These are phyloP conservation scores for barley (Hordeum vulgare) DNA, from an alignment of 176 grass and related monocot genomes.

Conservation along the genomic window MorexV3_pseudomolecules_assembly NC_058518.1:350375577-350376076, in stretches of 20 bases:
- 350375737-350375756: too few relatives aligned
- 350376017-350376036: not conserved
- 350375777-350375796: too few relatives aligned
- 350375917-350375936: not conserved
- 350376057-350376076: not conserved
- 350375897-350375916: not conserved
- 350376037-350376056: not conserved
- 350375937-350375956: conserved; percentile 11
- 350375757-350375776: not conserved
- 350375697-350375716: too few relatives aligned
- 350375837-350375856: not conserved
- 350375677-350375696: too few relatives aligned
- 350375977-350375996: conserved; percentile 9
- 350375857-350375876: conserved; percentile 1
- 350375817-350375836: not conserved
- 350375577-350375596: not conserved
- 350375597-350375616: not conserved
- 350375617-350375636: too few relatives aligned
- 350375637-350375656: too few relatives aligned
- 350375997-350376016: not conserved
- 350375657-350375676: too few relatives aligned
- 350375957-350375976: not conserved
- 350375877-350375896: not conserved
- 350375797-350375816: not conserved
- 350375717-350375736: too few relatives aligned